A percentile compares a stretch with the other conserved stretches of the same genome.
These are phyloP conservation scores for Phialophora chinensis DNA, from an alignment of 2,329 filamentous ascomycete species.

Conservation along the genomic window DNA sequence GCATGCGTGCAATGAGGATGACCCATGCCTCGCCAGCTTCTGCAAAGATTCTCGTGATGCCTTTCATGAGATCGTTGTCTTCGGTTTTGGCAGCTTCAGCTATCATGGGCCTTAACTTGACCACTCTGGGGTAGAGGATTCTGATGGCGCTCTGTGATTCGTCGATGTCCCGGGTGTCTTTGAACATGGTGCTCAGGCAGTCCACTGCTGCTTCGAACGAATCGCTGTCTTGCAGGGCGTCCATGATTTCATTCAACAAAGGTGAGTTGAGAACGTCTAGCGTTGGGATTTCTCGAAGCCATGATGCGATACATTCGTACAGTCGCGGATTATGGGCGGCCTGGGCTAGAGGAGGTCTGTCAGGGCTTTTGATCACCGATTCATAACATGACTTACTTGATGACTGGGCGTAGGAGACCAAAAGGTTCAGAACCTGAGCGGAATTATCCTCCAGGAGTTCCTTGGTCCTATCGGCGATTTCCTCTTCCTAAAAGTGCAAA, in stretches of 20 bases:
- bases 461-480: conserved; percentile 81
- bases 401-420: conserved; percentile 90
- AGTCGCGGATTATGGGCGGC: conserved; percentile 87
- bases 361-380: conserved; percentile 27
- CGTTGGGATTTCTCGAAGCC: conserved; percentile 91
- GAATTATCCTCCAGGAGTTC: conserved; percentile 92
- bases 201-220: conserved; percentile 90
- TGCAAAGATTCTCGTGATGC: conserved; percentile 85
- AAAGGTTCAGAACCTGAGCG: conserved; percentile 80
- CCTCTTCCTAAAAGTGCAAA: conserved; percentile 79
- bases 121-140: conserved; percentile 78
- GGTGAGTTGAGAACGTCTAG: conserved; percentile 83
- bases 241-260: conserved; percentile 79
- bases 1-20: conserved; percentile 84
- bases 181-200: conserved; percentile 88
- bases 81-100: conserved; percentile 75
- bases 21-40: conserved; percentile 96
- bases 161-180: conserved; percentile 91
- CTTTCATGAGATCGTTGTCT: conserved; percentile 84
- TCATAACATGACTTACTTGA: conserved; percentile 68
- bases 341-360: conserved; percentile 58
- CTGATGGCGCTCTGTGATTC: conserved; percentile 84
- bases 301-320: conserved; percentile 94
- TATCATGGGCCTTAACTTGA: conserved; percentile 78
- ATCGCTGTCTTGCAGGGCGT: conserved; percentile 73